A percentile compares a stretch with the other conserved stretches of the same genome.
These are phyloP conservation scores for Aspergillus sp. DNA, from an alignment of 2,329 filamentous ascomycete species.

Conservation along the genomic window DNA sequence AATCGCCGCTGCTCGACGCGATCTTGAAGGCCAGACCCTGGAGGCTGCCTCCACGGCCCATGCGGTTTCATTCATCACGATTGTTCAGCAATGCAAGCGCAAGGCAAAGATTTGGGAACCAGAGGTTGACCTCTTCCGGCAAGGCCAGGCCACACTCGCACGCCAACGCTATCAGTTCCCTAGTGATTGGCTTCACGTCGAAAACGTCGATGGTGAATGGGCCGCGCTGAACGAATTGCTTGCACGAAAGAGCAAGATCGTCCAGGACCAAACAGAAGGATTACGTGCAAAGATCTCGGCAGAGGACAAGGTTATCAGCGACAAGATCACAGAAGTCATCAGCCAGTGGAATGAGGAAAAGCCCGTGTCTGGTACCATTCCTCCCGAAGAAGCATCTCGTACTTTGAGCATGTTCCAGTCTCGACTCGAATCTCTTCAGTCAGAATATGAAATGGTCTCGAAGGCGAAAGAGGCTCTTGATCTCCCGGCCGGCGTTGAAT, in stretches of 20 bases:
- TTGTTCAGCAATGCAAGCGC: conserved; percentile 92
- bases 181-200: conserved; percentile 90
- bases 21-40: conserved; percentile 87
- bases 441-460: conserved; percentile 88
- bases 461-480: conserved; percentile 97
- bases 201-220: conserved; percentile 97
- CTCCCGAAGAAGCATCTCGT: conserved; percentile 81
- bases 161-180: conserved; percentile 94
- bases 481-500: conserved; percentile 76
- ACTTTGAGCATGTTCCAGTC: conserved; percentile 81
- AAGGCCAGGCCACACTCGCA: conserved; percentile 88
- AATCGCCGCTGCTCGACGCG: conserved; percentile 83
- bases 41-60: conserved; percentile 95
- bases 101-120: conserved; percentile 93
- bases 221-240: conserved; percentile 89
- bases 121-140: conserved; percentile 92
- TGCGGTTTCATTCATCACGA: conserved; percentile 97
- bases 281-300: conserved; percentile 91
- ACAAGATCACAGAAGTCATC: conserved; percentile 84
- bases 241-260: conserved; percentile 88
- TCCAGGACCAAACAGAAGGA: conserved; percentile 94
- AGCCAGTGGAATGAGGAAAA: conserved; percentile 94
- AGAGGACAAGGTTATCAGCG: conserved; percentile 86
- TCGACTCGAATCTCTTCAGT: conserved; percentile 80
- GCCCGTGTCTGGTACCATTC: conserved; percentile 90